Evolutionary conservation across 2,329 filamentous ascomycete genomes (phyloP).

Genomic region (Pyrenophora graminea): DNA sequence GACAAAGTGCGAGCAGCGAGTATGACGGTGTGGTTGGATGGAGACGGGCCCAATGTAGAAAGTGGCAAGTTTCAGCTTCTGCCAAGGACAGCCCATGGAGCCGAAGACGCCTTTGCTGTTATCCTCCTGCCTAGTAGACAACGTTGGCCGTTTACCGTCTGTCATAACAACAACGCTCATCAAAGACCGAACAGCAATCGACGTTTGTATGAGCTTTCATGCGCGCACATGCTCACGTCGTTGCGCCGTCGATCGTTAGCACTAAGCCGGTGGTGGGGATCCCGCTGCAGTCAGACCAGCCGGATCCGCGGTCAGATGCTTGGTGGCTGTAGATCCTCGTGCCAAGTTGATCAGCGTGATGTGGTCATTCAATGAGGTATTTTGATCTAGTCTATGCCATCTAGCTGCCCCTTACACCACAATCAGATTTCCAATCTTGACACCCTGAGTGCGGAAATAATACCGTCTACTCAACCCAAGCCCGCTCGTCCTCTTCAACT

Average conservation of each 20-base stretch:
- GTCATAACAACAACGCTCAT: background rate
- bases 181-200: too few relatives aligned
- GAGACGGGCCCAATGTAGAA: background rate
- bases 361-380: too few relatives aligned
- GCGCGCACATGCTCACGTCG: background rate
- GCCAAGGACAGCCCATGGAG: background rate
- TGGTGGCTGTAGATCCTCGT: too few relatives aligned
- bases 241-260: background rate
- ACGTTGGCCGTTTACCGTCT: too few relatives aligned
- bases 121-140: too few relatives aligned
- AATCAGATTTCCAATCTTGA: slow-evolving; percentile 77
- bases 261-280: too few relatives aligned
- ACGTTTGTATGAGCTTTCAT: background rate
- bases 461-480: slow-evolving; percentile 79
- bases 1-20: background rate
- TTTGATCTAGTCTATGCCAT: background rate
- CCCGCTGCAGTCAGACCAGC: too few relatives aligned
- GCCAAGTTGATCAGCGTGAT: too few relatives aligned
- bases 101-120: background rate
- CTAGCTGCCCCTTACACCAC: slow-evolving; percentile 54
- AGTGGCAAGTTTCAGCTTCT: background rate
- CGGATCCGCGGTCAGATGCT: too few relatives aligned
- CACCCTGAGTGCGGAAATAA: slow-evolving; percentile 77
- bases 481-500: slow-evolving; percentile 66
- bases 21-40: slow-evolving; percentile 4